Evolutionary conservation across 108 stramenopile species (phyloP).

Genomic region (Skeletonema grethae): DNA sequence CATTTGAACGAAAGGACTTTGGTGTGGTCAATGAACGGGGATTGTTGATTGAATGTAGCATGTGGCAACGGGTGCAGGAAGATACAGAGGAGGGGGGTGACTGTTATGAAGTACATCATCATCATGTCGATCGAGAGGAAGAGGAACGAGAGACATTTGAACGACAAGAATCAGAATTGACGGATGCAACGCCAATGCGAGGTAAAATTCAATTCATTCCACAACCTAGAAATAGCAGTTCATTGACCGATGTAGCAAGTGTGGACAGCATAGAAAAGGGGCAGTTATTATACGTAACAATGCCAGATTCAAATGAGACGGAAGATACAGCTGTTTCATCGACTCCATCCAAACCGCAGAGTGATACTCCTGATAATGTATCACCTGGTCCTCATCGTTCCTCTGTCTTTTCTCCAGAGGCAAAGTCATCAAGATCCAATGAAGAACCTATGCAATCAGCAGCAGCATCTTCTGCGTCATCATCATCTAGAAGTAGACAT

Average conservation of each 20-base stretch:
- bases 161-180: slow-evolving; percentile 6
- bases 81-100: too few species aligned
- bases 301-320: slow-evolving; percentile 21
- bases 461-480: neutral
- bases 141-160: slow-evolving; percentile 7
- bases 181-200: neutral
- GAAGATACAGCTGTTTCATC: neutral
- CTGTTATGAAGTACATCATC: too few species aligned
- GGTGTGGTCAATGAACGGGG: slow-evolving; percentile 39
- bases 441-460: neutral
- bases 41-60: slow-evolving; percentile 37
- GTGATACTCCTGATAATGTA: neutral
- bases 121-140: too few species aligned
- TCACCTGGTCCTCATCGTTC: neutral
- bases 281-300: slow-evolving; percentile 31
- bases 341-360: neutral
- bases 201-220: neutral
- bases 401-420: neutral
- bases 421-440: neutral
- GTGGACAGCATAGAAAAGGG: slow-evolving; percentile 34
- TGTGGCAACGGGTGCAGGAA: slow-evolving; percentile 24
- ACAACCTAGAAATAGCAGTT: neutral
- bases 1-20: slow-evolving; percentile 38
- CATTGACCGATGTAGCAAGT: slow-evolving; percentile 3
- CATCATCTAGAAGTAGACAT: neutral